Percentiles rank a stretch among this genome's conserved stretches.
phyloP scores from a whole-genome alignment of 2,329 filamentous ascomycete species.

The Rasamsonia emersonii region DNA sequence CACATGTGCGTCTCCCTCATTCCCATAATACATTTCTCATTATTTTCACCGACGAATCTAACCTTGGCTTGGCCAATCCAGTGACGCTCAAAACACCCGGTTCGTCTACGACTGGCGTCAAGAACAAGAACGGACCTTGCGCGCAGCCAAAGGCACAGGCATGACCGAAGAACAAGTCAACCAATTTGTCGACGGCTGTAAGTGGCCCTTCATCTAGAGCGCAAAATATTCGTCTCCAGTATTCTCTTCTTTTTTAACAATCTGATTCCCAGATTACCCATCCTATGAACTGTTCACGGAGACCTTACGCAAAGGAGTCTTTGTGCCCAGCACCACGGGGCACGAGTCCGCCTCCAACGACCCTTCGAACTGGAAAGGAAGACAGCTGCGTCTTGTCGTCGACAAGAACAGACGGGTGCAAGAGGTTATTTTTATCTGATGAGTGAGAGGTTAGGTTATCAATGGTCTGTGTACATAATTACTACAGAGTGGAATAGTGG shows the following conservation, averaged over 20 bases:
- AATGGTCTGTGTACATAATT: background rate
- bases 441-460: background rate
- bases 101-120: constrained; percentile 80
- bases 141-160: constrained; percentile 57
- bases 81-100: constrained; percentile 60
- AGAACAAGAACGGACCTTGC: constrained; percentile 68
- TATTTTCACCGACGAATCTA: background rate
- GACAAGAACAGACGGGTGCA: constrained; percentile 52
- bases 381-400: constrained; percentile 56
- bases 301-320: constrained; percentile 49
- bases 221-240: too few species aligned
- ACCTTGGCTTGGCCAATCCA: too few species aligned
- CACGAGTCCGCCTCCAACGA: constrained; percentile 10
- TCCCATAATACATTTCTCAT: background rate
- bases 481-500: too few species aligned
- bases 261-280: constrained; percentile 49
- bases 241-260: too few species aligned
- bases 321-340: constrained; percentile 26
- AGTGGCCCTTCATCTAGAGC: constrained; percentile 12
- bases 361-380: constrained; percentile 33
- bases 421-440: constrained; percentile 30
- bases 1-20: constrained; percentile 46
- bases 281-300: constrained; percentile 63
- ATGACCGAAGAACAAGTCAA: constrained; percentile 78
- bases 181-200: constrained; percentile 62